These are phyloP conservation scores for Fusarium sacchari DNA, from an alignment of 2,329 filamentous ascomycete species.

Conservation along the genomic window DNA sequence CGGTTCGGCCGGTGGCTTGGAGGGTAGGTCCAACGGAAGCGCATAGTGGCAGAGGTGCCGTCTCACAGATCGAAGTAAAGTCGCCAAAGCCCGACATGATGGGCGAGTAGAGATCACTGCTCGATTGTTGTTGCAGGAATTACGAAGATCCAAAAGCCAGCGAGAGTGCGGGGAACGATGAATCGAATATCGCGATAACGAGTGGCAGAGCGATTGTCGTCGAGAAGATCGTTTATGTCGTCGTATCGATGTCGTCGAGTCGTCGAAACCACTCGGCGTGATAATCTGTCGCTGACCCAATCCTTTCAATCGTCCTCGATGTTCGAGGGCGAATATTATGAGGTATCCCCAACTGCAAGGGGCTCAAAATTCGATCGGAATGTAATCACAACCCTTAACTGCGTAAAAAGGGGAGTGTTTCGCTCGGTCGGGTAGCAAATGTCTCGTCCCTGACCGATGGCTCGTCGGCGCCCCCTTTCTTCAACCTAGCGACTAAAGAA, in stretches of 20 bases:
- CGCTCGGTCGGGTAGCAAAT: constrained; percentile 20
- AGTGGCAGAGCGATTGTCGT: neutral
- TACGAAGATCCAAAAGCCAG: neutral
- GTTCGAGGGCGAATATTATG: constrained; percentile 15
- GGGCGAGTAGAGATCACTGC: constrained; percentile 20
- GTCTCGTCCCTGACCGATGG: constrained; percentile 30
- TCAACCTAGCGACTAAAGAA: constrained; percentile 16
- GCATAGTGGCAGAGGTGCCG: constrained; percentile 87
- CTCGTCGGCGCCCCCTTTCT: constrained; percentile 29
- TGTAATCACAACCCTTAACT: constrained; percentile 29
- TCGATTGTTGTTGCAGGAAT: neutral
- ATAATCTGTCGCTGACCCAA: neutral
- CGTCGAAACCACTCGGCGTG: constrained; percentile 6
- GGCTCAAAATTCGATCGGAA: constrained; percentile 19
- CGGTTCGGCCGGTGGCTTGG: constrained; percentile 72
- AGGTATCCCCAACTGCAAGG: neutral
- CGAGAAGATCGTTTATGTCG: constrained; percentile 1
- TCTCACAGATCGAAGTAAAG: constrained; percentile 86
- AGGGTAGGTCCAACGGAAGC: constrained; percentile 82
- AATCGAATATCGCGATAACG: neutral
- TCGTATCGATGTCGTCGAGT: constrained; percentile 17
- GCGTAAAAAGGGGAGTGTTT: constrained; percentile 13
- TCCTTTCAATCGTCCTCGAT: constrained; percentile 7
- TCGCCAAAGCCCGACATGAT: constrained; percentile 87
- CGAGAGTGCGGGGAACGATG: neutral